Conservation (phyloP, 2,329 filamentous ascomycete genomes). For the Tricladium varicosporioides region DNA sequence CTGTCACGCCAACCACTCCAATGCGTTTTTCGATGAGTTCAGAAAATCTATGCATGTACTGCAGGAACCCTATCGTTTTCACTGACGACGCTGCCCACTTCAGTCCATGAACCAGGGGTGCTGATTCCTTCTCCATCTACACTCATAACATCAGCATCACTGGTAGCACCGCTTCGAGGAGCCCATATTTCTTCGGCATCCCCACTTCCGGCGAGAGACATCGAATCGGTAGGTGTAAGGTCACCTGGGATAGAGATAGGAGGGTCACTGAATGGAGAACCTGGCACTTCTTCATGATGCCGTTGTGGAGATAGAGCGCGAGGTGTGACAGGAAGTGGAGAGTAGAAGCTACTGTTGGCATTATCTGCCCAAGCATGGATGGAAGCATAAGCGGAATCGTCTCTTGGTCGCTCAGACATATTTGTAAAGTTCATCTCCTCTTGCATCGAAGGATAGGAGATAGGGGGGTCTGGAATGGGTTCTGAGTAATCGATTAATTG, state of each 20-base stretch:
- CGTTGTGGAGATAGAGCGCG: slow-evolving; percentile 32
- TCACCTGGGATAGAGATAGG: slow-evolving; percentile 38
- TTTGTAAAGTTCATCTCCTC: slow-evolving; percentile 45
- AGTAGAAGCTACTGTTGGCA: slow-evolving; percentile 52
- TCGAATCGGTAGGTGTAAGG: slow-evolving; percentile 58
- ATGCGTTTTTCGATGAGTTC: neutral
- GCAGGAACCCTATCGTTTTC: slow-evolving; percentile 30
- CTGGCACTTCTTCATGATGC: slow-evolving; percentile 13
- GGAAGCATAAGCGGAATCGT: slow-evolving; percentile 51
- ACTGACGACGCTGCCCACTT: slow-evolving; percentile 62
- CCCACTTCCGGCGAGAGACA: slow-evolving; percentile 51
- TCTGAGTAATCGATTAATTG: slow-evolving; percentile 32
- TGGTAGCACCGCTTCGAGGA: slow-evolving; percentile 37
- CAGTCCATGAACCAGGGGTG: slow-evolving; percentile 63
- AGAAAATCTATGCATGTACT: slow-evolving; percentile 25
- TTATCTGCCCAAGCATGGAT: slow-evolving; percentile 64
- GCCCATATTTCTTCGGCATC: slow-evolving; percentile 37
- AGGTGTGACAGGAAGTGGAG: slow-evolving; percentile 52
- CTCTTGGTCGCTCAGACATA: slow-evolving; percentile 48
- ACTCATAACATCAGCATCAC: slow-evolving; percentile 55
- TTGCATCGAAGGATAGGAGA: slow-evolving; percentile 26
- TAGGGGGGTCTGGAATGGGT: slow-evolving; percentile 24
- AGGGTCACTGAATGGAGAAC: slow-evolving; percentile 27
- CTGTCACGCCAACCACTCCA: slow-evolving; percentile 5
- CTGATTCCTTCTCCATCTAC: slow-evolving; percentile 55